Evolutionary conservation across 2,329 filamentous ascomycete genomes (phyloP).

Genomic region (Cladobotryum mycophilum): DNA sequence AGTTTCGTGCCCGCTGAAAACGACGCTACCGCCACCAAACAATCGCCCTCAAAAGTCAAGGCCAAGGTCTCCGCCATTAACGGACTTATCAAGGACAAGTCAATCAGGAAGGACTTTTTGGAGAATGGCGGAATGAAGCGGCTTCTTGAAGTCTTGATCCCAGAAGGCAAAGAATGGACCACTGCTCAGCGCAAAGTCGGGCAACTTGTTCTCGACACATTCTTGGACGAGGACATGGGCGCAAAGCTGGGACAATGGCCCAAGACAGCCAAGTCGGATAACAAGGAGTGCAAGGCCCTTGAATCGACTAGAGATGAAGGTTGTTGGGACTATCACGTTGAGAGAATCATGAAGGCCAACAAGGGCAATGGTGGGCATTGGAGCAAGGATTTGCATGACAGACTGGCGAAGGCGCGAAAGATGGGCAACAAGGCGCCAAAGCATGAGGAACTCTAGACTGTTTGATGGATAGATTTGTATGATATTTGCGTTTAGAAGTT

Average conservation of each 20-base stretch:
- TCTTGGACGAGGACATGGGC: slow-evolving; percentile 60
- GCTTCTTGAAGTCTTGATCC: slow-evolving; percentile 47
- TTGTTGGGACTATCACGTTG: slow-evolving; percentile 54
- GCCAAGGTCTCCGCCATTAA: slow-evolving; percentile 46
- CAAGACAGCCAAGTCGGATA: slow-evolving; percentile 25
- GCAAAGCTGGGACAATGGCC: slow-evolving; percentile 54
- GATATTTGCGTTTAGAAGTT: no score
- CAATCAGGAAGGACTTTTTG: slow-evolving; percentile 51
- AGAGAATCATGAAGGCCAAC: slow-evolving; percentile 31
- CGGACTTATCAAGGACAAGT: slow-evolving; percentile 48
- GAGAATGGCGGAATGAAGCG: slow-evolving; percentile 45
- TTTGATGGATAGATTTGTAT: background rate
- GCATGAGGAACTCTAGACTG: slow-evolving; percentile 29
- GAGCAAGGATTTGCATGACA: slow-evolving; percentile 37
- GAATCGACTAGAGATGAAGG: slow-evolving; percentile 36
- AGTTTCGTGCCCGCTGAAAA: slow-evolving; percentile 28
- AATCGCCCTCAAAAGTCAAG: slow-evolving; percentile 25
- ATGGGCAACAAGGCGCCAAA: slow-evolving; percentile 18
- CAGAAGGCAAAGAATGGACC: slow-evolving; percentile 42
- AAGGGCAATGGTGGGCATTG: slow-evolving; percentile 35
- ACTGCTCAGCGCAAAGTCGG: slow-evolving; percentile 48
- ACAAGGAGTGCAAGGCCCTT: slow-evolving; percentile 30
- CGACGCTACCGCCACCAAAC: slow-evolving; percentile 18
- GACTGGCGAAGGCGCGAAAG: slow-evolving; percentile 29
- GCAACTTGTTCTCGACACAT: slow-evolving; percentile 56